These are phyloP conservation scores for Yarrowia sp. DNA, from an alignment of 805 yeast genomes.

Conservation along the genomic window DNA sequence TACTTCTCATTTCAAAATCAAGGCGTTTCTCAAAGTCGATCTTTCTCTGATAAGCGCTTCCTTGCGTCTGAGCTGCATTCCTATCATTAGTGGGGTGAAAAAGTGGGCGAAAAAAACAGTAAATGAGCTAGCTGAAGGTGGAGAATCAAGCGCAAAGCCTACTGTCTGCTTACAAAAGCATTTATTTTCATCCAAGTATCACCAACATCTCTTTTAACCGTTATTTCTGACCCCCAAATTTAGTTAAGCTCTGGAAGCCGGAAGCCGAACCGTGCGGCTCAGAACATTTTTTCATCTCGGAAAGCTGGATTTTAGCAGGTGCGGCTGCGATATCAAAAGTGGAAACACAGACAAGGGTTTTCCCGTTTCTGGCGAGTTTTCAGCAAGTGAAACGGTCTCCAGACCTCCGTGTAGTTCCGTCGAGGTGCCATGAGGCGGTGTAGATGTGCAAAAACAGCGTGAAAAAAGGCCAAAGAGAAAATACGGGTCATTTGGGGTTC, in stretches of 20 bases:
- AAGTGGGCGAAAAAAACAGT: too few relatives aligned
- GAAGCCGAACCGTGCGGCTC: slow-evolving; percentile 12
- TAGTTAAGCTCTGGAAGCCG: not conserved
- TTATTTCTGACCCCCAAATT: too few relatives aligned
- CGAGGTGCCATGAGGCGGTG: slow-evolving; percentile 3
- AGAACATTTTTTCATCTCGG: not conserved
- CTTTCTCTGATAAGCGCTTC: not conserved
- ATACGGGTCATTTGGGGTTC: not conserved
- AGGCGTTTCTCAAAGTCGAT: not conserved
- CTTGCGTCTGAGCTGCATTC: not conserved
- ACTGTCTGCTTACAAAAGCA: too few relatives aligned
- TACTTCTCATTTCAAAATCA: too few relatives aligned
- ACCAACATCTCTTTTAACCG: too few relatives aligned
- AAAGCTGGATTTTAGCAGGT: not conserved
- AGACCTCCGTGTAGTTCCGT: slow-evolving; percentile 14
- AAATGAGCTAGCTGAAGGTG: too few relatives aligned
- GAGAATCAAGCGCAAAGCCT: too few relatives aligned
- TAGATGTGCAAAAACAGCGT: not conserved
- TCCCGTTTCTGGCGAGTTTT: not conserved
- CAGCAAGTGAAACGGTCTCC: not conserved
- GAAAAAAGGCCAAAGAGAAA: not conserved
- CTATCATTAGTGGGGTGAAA: not conserved
- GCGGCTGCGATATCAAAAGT: not conserved
- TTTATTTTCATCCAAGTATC: too few relatives aligned
- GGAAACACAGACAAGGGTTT: not conserved